Percentiles rank a stretch among this genome's conserved stretches.
Conservation (phyloP, 2,329 filamentous ascomycete species). For the Venturia pyrina region DNA sequence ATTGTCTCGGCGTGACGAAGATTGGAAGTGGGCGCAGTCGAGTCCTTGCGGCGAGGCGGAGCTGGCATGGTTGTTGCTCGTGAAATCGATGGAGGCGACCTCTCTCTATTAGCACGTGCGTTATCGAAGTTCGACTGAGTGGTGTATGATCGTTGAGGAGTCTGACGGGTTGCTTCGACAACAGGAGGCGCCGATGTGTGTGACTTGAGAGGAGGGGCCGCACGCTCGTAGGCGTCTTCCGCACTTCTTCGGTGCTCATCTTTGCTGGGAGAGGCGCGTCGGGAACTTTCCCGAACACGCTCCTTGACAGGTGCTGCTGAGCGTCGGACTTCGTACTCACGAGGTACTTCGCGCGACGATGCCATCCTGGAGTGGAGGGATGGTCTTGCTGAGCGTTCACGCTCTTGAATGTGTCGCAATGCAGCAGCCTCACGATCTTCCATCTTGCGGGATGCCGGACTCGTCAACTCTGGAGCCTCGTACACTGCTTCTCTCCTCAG, state of each 20-base stretch:
- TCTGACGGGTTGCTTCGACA: not conserved
- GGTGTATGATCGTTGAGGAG: conserved; percentile 6
- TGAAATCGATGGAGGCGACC: conserved; percentile 5
- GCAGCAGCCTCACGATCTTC: conserved; percentile 5
- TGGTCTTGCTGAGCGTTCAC: not conserved
- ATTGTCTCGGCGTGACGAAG: not conserved
- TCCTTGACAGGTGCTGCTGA: conserved; percentile 9
- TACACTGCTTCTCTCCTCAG: not conserved
- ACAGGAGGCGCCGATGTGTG: conserved; percentile 9
- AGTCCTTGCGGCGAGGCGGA: not conserved
- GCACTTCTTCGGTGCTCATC: conserved; percentile 3
- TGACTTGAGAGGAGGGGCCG: not conserved
- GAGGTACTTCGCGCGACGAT: conserved; percentile 2
- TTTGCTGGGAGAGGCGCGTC: conserved; percentile 6
- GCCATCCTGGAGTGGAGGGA: not conserved
- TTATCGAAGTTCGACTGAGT: not conserved
- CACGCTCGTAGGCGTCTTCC: conserved; percentile 8
- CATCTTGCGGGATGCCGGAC: conserved; percentile 3
- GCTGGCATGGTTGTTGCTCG: conserved; percentile 2
- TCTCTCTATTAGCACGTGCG: not conserved
- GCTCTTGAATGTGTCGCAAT: not conserved
- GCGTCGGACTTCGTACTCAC: conserved; percentile 6
- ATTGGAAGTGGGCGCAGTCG: conserved; percentile 3
- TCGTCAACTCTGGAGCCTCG: not conserved
- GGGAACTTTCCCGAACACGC: conserved; percentile 2